A percentile compares a stretch with the other conserved stretches of the same genome.
Evolutionary conservation across 495 filamentous ascomycete species (phyloP).

Genomic region (Durotheca rogersii): DNA sequence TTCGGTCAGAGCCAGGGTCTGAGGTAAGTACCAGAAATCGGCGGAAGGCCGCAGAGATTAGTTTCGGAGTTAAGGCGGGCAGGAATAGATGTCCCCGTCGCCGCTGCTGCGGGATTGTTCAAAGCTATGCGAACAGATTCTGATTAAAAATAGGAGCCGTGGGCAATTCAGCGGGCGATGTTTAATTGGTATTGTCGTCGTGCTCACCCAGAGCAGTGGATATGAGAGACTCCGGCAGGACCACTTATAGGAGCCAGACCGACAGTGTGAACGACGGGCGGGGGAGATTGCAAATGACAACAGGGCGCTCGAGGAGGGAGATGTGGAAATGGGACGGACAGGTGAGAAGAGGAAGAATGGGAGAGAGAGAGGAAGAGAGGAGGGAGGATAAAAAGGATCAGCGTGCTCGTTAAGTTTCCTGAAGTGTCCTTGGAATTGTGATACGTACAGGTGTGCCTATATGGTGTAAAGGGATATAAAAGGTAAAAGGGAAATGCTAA

Average conservation of each 20-base stretch:
- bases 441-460: background rate
- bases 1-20: slow-evolving; percentile 3
- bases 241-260: too few relatives aligned
- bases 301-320: too few relatives aligned
- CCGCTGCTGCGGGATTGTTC: slow-evolving; percentile 7
- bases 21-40: slow-evolving; percentile 14
- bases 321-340: background rate
- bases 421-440: too few relatives aligned
- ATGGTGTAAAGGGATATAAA: too few relatives aligned
- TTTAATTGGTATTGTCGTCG: slow-evolving; percentile 18
- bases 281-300: slow-evolving; percentile 7
- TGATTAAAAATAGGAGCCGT: slow-evolving; percentile 9
- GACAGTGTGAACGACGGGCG: slow-evolving; percentile 1
- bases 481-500: too few relatives aligned
- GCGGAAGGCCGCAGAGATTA: slow-evolving; percentile 21
- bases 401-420: too few relatives aligned
- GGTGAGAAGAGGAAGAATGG: background rate
- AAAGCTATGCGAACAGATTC: slow-evolving; percentile 4
- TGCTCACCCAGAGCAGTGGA: too few relatives aligned
- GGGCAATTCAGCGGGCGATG: background rate
- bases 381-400: slow-evolving; percentile 3
- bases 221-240: background rate
- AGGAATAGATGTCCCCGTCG: slow-evolving; percentile 17
- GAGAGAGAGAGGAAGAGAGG: slow-evolving; percentile 2
- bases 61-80: slow-evolving; percentile 24